Evolutionary conservation across 2,329 filamentous ascomycete genomes (phyloP).

Genomic region (Colletotrichum gloeosporioides): DNA sequence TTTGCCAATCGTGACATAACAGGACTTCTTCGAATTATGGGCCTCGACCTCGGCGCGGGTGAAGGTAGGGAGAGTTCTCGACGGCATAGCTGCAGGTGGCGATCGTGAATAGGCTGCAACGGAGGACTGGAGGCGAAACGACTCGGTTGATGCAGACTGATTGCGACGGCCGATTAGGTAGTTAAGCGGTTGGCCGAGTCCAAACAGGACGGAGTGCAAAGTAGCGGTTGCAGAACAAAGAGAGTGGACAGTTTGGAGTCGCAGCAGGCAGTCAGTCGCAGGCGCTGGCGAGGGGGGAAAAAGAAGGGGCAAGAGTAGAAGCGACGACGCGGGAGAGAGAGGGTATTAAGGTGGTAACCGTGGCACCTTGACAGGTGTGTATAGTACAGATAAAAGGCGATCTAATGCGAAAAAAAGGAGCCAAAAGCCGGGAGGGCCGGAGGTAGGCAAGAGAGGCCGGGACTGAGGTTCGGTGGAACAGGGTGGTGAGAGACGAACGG

Average conservation of each 20-base stretch:
- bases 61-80: conserved; percentile 82
- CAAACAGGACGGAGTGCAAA: not conserved
- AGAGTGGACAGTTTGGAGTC: conserved; percentile 11
- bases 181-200: not conserved
- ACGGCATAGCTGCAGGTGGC: conserved; percentile 65
- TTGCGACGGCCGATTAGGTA: not conserved
- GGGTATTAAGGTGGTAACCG: conserved; percentile 7
- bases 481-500: conserved; percentile 14
- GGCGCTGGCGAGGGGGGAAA: not conserved
- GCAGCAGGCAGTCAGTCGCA: conserved; percentile 4
- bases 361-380: not conserved
- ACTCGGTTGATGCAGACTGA: not conserved
- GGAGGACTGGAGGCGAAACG: conserved; percentile 9
- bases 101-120: conserved; percentile 1
- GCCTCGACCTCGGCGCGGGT: conserved; percentile 79
- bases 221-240: conserved; percentile 8
- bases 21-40: conserved; percentile 82
- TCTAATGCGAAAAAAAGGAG: conserved; percentile 13
- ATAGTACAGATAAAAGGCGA: not conserved
- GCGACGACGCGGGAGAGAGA: not conserved
- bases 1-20: conserved; percentile 88
- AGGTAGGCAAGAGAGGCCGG: not conserved
- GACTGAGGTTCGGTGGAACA: conserved; percentile 14
- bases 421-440: conserved; percentile 20
- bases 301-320: not conserved